Evolutionary conservation across 768 basidiomycete species (phyloP).

Genomic region (Grammothele lineata): DNA sequence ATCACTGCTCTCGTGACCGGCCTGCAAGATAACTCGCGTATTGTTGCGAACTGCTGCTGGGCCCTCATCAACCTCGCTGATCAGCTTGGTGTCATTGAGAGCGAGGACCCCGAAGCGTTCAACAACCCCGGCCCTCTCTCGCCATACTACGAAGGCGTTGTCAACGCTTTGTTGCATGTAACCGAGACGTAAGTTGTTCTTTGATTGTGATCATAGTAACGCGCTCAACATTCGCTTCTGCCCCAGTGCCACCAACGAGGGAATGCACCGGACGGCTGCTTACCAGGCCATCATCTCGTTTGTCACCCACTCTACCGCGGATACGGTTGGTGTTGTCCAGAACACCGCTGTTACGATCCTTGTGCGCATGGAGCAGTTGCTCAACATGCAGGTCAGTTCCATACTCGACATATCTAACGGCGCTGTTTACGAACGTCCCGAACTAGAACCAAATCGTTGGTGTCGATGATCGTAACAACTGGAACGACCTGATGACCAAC

Average conservation of each 20-base stretch:
- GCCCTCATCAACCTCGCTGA: slow-evolving; percentile 93
- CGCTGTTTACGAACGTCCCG: no score
- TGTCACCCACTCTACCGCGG: slow-evolving; percentile 72
- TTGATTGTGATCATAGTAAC: background rate
- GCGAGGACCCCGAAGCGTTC: slow-evolving; percentile 47
- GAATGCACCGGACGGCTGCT: slow-evolving; percentile 90
- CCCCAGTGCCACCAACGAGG: slow-evolving; percentile 72
- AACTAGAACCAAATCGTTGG: slow-evolving; percentile 92
- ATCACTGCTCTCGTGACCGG: slow-evolving; percentile 80
- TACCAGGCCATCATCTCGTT: slow-evolving; percentile 94
- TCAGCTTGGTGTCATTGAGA: slow-evolving; percentile 74
- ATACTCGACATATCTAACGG: background rate
- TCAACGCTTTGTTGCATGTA: slow-evolving; percentile 76
- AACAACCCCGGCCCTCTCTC: slow-evolving; percentile 66
- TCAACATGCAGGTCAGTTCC: slow-evolving; percentile 68
- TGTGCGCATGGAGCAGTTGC: slow-evolving; percentile 84
- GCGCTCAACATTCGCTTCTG: background rate
- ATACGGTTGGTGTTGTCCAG: slow-evolving; percentile 77
- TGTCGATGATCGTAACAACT: slow-evolving; percentile 94
- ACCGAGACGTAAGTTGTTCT: slow-evolving; percentile 77
- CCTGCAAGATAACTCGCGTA: slow-evolving; percentile 75
- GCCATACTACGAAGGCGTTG: slow-evolving; percentile 84
- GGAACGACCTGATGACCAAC: slow-evolving; percentile 97
- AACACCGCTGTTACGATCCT: slow-evolving; percentile 79
- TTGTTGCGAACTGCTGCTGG: slow-evolving; percentile 94